A percentile compares a stretch with the other conserved stretches of the same genome.
Conservation (phyloP, 2,329 filamentous ascomycete genomes). For the Diaporthe nobilis region DNA sequence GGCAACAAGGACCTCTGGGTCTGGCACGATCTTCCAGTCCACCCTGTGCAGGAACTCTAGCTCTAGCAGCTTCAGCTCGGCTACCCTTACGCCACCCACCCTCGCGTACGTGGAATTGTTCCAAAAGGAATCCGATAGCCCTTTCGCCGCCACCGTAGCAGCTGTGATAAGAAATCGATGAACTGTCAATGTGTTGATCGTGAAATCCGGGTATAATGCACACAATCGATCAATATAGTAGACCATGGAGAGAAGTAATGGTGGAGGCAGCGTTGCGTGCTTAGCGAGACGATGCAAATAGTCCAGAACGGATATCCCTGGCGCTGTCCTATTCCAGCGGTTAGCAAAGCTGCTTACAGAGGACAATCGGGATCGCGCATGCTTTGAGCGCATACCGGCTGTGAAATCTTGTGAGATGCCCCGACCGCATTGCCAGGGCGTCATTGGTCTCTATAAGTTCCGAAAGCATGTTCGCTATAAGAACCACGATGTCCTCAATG, state of each 20-base stretch:
- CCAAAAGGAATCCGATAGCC: constrained; percentile 97
- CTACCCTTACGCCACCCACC: constrained; percentile 91
- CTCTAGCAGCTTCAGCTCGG: constrained; percentile 91
- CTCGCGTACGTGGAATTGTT: constrained; percentile 97
- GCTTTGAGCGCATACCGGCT: constrained; percentile 75
- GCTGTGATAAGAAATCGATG: constrained; percentile 98
- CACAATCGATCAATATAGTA: constrained; percentile 98
- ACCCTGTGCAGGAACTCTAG: constrained; percentile 93
- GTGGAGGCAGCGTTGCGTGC: constrained; percentile 92
- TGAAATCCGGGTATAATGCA: constrained; percentile 92
- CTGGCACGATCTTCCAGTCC: constrained; percentile 97
- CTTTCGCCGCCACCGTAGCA: constrained; percentile 95
- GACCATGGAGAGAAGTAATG: constrained; percentile 97
- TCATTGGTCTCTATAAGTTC: constrained; percentile 97
- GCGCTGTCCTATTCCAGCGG: constrained; percentile 67
- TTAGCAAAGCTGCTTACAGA: constrained; percentile 46
- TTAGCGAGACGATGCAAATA: constrained; percentile 94
- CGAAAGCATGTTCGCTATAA: constrained; percentile 95
- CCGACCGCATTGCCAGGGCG: constrained; percentile 84
- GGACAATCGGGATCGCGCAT: background rate
- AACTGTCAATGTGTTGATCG: constrained; percentile 95
- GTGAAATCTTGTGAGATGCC: constrained; percentile 93
- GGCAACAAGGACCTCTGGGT: constrained; percentile 91
- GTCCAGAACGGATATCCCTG: constrained; percentile 93
- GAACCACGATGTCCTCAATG: constrained; percentile 86